phyloP scores from a whole-genome alignment of 164 flowering plant species.

The Vitis labrusca region DNA sequence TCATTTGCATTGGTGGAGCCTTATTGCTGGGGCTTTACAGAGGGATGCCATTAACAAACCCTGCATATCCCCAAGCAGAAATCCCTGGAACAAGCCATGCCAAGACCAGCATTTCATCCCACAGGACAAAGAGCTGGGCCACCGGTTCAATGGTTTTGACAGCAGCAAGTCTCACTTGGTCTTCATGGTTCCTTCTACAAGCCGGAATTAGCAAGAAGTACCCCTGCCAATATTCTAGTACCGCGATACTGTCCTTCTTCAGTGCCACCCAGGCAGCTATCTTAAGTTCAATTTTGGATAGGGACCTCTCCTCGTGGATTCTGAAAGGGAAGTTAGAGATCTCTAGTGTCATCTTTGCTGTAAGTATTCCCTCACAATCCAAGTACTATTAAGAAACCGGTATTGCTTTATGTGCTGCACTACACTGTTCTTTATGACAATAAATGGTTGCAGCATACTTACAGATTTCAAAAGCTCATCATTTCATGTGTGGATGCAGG shows the following conservation, averaged over 20 bases:
- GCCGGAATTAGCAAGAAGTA: slow-evolving; percentile 47
- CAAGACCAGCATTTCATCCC: neutral
- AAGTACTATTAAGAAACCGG: neutral
- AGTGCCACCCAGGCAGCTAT: slow-evolving; percentile 53
- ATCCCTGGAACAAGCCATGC: neutral
- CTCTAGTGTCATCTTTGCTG: slow-evolving; percentile 45
- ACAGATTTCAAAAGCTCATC: neutral
- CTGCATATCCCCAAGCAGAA: slow-evolving; percentile 7
- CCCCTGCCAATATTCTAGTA: slow-evolving; percentile 61
- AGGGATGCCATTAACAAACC: slow-evolving; percentile 44
- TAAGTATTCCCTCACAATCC: slow-evolving; percentile 30
- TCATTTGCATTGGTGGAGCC: slow-evolving; percentile 54
- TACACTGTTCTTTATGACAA: too few species aligned
- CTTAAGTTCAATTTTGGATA: slow-evolving; percentile 30
- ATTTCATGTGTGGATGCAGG: slow-evolving; percentile 13
- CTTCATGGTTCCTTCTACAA: slow-evolving; percentile 80
- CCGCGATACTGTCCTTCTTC: slow-evolving; percentile 49
- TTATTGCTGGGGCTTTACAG: slow-evolving; percentile 56
- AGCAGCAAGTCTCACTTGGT: slow-evolving; percentile 48
- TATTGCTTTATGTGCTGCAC: too few species aligned
- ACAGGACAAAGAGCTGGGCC: slow-evolving; percentile 32
- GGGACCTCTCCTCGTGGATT: slow-evolving; percentile 44
- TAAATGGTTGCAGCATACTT: too few species aligned
- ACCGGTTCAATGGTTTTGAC: slow-evolving; percentile 49
- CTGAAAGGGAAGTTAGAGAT: slow-evolving; percentile 47